phyloP scores from a whole-genome alignment of 495 filamentous ascomycete genomes.

The Aspergillus funiculosus region DNA sequence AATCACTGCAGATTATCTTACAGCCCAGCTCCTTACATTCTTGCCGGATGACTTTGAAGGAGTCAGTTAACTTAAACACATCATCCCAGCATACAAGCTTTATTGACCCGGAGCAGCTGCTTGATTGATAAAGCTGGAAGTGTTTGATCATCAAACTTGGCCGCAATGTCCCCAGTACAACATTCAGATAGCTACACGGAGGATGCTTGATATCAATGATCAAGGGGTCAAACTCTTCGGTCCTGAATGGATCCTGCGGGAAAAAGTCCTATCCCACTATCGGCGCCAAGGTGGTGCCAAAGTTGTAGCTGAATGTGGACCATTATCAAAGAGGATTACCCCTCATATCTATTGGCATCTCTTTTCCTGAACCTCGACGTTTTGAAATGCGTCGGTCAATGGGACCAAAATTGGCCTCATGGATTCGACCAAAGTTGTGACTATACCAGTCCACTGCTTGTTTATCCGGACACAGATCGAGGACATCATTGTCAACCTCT shows the following conservation, averaged over 20 bases:
- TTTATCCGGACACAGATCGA: constrained; percentile 2
- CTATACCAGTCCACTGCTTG: constrained; percentile 9
- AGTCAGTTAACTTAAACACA: background rate
- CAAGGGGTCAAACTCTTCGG: background rate
- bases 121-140: constrained; percentile 1
- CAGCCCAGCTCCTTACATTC: background rate
- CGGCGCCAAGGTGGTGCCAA: background rate
- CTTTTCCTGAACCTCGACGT: constrained; percentile 6
- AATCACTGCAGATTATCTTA: background rate
- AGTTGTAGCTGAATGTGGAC: too few relatives aligned
- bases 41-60: background rate
- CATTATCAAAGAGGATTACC: too few relatives aligned
- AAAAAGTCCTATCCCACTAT: constrained; percentile 1
- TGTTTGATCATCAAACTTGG: constrained; percentile 1
- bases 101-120: background rate
- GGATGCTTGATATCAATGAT: background rate
- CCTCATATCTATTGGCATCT: too few relatives aligned
- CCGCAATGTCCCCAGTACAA: constrained; percentile 3
- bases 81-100: background rate
- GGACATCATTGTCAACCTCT: background rate
- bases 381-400: constrained; percentile 11
- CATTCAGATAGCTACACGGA: background rate
- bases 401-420: constrained; percentile 5
- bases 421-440: constrained; percentile 7
- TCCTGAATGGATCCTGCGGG: constrained; percentile 1